These are phyloP conservation scores for Syncephalastrum sp. DNA, from an alignment of 371 early-diverging fungal species.

Conservation along the genomic window DNA sequence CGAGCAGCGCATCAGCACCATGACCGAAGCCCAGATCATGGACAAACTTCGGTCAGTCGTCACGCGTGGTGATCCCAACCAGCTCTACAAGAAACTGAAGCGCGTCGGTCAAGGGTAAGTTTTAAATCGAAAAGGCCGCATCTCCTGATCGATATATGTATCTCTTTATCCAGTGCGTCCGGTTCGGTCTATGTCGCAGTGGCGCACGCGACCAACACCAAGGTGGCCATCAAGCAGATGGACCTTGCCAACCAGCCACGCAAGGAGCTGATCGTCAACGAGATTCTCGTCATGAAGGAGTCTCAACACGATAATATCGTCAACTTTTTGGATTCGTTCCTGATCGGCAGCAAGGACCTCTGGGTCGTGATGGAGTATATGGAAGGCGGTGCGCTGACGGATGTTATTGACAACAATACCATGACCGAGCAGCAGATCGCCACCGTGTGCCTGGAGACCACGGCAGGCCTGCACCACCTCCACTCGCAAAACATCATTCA, in stretches of 20 bases:
- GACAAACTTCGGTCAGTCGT: conserved; percentile 82
- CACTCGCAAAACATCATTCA: conserved; percentile 92
- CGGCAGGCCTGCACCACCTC: conserved; percentile 88
- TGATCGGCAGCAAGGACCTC: conserved; percentile 79
- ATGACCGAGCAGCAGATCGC: conserved; percentile 92
- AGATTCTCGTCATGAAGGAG: conserved; percentile 96
- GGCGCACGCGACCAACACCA: conserved; percentile 60
- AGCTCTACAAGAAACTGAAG: conserved; percentile 82
- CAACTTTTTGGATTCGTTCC: conserved; percentile 90
- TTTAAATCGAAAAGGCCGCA: background rate
- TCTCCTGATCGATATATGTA: background rate
- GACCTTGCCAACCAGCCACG: conserved; percentile 90
- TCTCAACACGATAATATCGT: conserved; percentile 95
- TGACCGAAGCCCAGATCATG: conserved; percentile 94
- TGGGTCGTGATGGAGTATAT: conserved; percentile 99
- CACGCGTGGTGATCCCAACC: conserved; percentile 83
- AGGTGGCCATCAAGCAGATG: conserved; percentile 98
- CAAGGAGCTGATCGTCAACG: conserved; percentile 95
- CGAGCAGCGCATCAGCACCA: conserved; percentile 76
- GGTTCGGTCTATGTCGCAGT: conserved; percentile 93
- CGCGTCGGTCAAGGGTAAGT: conserved; percentile 95
- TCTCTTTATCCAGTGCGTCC: conserved; percentile 68
- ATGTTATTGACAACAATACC: conserved; percentile 91
- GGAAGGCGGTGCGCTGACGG: conserved; percentile 97
- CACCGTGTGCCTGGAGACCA: conserved; percentile 83